A percentile compares a stretch with the other conserved stretches of the same genome.
These are phyloP conservation scores for Pueraria montana DNA, from an alignment of 306 rosid species.

Conservation along the genomic window DNA sequence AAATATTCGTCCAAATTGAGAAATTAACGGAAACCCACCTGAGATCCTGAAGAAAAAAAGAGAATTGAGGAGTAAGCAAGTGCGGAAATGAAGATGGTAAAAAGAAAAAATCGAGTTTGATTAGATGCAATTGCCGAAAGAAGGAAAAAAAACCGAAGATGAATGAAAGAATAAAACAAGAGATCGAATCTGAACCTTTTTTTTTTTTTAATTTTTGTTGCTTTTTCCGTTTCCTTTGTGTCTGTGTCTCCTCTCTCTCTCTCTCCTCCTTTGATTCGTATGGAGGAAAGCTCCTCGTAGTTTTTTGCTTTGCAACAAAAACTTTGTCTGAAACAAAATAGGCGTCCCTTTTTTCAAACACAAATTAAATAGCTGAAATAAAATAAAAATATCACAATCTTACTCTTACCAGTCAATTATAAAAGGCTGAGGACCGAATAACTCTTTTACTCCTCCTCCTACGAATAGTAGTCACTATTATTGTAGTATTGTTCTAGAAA, in stretches of 20 bases:
- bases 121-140: conserved; percentile 13
- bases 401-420: conserved; percentile 3
- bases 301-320: conserved; percentile 11
- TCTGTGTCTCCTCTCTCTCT: conserved; percentile 54
- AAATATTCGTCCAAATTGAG: background rate
- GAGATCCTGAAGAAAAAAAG: conserved; percentile 40
- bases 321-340: conserved; percentile 14
- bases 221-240: conserved; percentile 36
- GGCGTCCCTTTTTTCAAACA: conserved; percentile 13
- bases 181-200: conserved; percentile 54
- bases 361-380: background rate
- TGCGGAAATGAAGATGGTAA: background rate
- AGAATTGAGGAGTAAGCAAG: conserved; percentile 18
- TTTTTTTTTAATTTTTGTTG: background rate
- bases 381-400: background rate
- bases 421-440: background rate
- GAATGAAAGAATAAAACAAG: background rate
- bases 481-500: background rate
- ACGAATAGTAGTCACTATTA: background rate
- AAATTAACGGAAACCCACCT: conserved; percentile 39
- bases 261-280: conserved; percentile 42
- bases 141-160: background rate
- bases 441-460: background rate
- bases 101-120: conserved; percentile 4
- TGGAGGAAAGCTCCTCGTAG: conserved; percentile 43